A percentile compares a stretch with the other conserved stretches of the same genome.
Conservation (phyloP, 2,329 filamentous ascomycete genomes). For the Emmonsia crescens region DNA sequence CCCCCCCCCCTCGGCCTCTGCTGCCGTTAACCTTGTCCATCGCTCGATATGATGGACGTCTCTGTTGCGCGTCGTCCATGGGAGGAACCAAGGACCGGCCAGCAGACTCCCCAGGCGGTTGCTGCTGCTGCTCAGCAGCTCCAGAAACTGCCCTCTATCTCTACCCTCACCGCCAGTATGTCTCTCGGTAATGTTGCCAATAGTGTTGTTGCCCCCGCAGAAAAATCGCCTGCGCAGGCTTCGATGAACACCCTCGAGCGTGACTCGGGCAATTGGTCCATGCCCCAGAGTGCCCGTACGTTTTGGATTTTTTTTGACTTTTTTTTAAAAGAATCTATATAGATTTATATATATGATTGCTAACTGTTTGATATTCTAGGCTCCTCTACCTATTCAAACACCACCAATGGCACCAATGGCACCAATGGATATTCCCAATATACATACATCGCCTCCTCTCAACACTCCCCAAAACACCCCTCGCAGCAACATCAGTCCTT, state of each 20-base stretch:
- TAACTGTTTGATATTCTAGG: conserved; percentile 21
- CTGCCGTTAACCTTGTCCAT: too few relatives aligned
- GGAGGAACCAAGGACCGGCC: conserved; percentile 28
- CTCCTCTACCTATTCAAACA: conserved; percentile 40
- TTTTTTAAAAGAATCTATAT: neutral
- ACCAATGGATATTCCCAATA: conserved; percentile 23
- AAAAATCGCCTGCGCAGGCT: conserved; percentile 33
- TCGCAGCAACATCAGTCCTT: neutral
- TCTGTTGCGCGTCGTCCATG: conserved; percentile 34
- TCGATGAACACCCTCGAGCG: conserved; percentile 40
- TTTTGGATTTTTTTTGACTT: conserved; percentile 6
- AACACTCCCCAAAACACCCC: conserved; percentile 34
- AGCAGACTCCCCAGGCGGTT: conserved; percentile 28
- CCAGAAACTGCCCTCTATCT: conserved; percentile 38
- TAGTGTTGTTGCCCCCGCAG: conserved; percentile 17
- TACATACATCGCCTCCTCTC: conserved; percentile 32
- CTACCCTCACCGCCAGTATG: conserved; percentile 37
- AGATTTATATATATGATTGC: neutral
- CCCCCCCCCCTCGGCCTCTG: neutral
- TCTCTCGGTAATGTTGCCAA: conserved; percentile 16
- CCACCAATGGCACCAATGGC: conserved; percentile 32
- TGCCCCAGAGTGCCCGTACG: conserved; percentile 48
- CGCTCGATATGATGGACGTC: conserved; percentile 25
- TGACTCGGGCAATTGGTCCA: conserved; percentile 51
- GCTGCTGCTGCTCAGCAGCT: conserved; percentile 20